phyloP scores from a whole-genome alignment of 2,329 filamentous ascomycete genomes.

The Pseudodiploospora longispora region DNA sequence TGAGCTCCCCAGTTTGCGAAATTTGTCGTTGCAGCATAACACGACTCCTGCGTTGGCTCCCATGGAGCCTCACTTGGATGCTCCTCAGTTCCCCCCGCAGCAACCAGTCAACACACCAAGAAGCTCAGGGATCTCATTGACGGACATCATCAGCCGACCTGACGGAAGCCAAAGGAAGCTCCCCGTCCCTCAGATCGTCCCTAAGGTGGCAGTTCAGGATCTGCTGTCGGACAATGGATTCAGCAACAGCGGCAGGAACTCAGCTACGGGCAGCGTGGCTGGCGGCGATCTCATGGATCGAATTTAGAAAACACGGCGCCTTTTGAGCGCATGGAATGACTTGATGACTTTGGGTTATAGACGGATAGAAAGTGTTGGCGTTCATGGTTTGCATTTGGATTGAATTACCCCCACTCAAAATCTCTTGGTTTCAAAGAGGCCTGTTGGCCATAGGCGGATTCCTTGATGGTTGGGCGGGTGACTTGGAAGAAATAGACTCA shows the following conservation, averaged over 20 bases:
- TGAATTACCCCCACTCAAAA: too few relatives aligned
- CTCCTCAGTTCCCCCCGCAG: constrained; percentile 34
- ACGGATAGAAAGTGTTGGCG: constrained; percentile 32
- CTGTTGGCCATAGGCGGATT: too few relatives aligned
- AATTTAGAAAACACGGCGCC: constrained; percentile 24
- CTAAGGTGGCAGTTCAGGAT: constrained; percentile 82
- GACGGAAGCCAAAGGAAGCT: constrained; percentile 86
- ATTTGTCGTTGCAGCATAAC: constrained; percentile 45
- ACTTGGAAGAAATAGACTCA: too few relatives aligned
- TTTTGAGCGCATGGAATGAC: constrained; percentile 22
- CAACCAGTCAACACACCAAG: constrained; percentile 44
- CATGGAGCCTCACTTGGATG: constrained; percentile 48
- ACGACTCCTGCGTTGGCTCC: constrained; percentile 49
- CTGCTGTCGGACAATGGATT: constrained; percentile 62
- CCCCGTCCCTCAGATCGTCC: constrained; percentile 73
- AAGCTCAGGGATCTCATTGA: constrained; percentile 68
- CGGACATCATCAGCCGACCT: constrained; percentile 84
- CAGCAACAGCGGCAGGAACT: constrained; percentile 68
- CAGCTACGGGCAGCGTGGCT: constrained; percentile 67
- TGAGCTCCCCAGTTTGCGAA: constrained; percentile 80
- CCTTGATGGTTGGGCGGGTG: too few relatives aligned
- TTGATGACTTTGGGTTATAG: constrained; percentile 32
- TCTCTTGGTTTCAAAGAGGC: too few relatives aligned
- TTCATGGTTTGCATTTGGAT: constrained; percentile 20
- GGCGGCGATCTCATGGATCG: constrained; percentile 61